Percentiles rank a stretch among this genome's conserved stretches.
Evolutionary conservation across 129 eudicot species (phyloP).

Genomic region (Heracleum sosnowskyi): DNA sequence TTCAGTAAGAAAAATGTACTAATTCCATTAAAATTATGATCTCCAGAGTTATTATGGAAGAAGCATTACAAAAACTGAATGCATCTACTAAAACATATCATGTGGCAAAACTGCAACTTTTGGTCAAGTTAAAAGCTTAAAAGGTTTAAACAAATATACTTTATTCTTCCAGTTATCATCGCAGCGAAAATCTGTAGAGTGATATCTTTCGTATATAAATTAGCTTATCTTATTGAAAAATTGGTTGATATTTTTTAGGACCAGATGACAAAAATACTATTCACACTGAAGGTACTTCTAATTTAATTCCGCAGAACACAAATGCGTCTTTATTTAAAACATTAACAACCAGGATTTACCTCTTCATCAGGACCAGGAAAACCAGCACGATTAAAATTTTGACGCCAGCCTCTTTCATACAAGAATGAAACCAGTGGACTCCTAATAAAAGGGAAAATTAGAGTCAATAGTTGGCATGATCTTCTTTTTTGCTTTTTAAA

Average conservation of each 20-base stretch:
- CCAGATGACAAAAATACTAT: not conserved
- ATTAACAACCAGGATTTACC: conserved; percentile 28
- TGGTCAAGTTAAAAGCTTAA: too few species aligned
- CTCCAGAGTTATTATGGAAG: too few species aligned
- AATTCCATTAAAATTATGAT: too few species aligned
- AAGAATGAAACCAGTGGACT: conserved; percentile 82
- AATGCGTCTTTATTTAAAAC: not conserved
- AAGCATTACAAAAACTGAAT: too few species aligned
- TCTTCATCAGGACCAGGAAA: conserved; percentile 96
- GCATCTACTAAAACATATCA: too few species aligned
- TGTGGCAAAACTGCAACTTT: too few species aligned
- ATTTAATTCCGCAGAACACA: not conserved
- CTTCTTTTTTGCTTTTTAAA: too few species aligned
- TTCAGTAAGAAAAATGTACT: too few species aligned
- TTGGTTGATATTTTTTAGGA: not conserved
- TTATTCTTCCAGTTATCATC: too few species aligned
- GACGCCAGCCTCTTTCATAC: conserved; percentile 99
- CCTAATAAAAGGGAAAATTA: conserved; percentile 29
- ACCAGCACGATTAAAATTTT: conserved; percentile 63
- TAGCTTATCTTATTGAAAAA: not conserved
- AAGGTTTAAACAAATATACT: too few species aligned
- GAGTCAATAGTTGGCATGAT: conserved; percentile 5
- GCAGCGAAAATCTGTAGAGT: too few species aligned
- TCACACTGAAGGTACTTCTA: not conserved
- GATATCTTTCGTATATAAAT: not conserved